Evolutionary conservation across 495 filamentous ascomycete species (phyloP).

Genomic region (Trichoderma parareesei): DNA sequence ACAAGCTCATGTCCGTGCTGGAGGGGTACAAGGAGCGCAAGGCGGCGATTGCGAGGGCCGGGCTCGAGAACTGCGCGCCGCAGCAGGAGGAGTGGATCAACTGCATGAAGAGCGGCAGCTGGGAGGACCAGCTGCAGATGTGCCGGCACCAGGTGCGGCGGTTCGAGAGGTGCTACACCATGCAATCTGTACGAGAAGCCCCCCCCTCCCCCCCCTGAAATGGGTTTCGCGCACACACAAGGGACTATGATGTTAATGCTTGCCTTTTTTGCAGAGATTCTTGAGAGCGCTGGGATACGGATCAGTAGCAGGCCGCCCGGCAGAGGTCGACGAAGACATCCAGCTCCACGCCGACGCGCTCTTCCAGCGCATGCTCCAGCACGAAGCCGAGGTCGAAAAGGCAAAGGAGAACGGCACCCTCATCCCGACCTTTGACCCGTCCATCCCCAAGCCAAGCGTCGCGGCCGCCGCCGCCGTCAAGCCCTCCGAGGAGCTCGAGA

Average conservation of each 20-base stretch:
- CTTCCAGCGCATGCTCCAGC: conserved; percentile 75
- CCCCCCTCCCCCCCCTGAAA: not conserved
- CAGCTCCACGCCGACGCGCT: conserved; percentile 92
- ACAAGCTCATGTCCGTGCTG: conserved; percentile 66
- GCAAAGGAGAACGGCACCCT: conserved; percentile 55
- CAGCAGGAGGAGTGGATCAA: conserved; percentile 68
- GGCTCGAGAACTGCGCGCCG: conserved; percentile 86
- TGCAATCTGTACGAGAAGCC: conserved; percentile 57
- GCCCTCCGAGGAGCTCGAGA: conserved; percentile 26
- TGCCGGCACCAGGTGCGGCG: conserved; percentile 61
- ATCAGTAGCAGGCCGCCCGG: conserved; percentile 49
- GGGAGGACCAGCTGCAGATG: conserved; percentile 55
- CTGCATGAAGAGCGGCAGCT: conserved; percentile 64
- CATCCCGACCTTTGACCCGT: conserved; percentile 38
- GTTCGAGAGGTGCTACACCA: conserved; percentile 74
- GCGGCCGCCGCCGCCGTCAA: conserved; percentile 17
- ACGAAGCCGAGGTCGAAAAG: conserved; percentile 59
- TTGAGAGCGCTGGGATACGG: conserved; percentile 89
- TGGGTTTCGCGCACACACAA: not conserved
- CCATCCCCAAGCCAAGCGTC: conserved; percentile 28
- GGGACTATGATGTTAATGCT: not conserved
- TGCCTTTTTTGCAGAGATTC: conserved; percentile 50
- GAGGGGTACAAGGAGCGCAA: conserved; percentile 78
- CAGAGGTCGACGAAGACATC: conserved; percentile 74
- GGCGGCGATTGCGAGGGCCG: conserved; percentile 66